A percentile compares a stretch with the other conserved stretches of the same genome.
These are phyloP conservation scores for Termitomyces sp. DNA, from an alignment of 1,284 basidiomycete species.

Conservation along the genomic window DNA sequence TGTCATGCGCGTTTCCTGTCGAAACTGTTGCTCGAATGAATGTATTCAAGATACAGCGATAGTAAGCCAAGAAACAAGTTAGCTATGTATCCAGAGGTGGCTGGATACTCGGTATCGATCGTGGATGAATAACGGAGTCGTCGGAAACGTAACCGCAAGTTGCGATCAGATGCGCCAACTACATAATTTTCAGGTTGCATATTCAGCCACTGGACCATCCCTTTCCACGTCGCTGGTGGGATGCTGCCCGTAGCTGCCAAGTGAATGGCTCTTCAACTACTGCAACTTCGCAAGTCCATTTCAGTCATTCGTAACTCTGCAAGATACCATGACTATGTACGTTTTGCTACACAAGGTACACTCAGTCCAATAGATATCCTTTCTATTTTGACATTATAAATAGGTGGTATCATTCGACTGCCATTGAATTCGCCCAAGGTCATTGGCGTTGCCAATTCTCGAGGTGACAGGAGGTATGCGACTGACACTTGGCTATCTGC, in stretches of 20 bases:
- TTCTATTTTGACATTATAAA: constrained; percentile 7
- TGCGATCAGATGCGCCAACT: neutral
- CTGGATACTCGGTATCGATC: neutral
- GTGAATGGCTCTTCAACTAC: constrained; percentile 30
- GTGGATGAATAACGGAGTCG: neutral
- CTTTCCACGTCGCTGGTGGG: constrained; percentile 13
- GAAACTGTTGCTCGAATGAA: neutral
- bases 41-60: neutral
- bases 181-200: neutral
- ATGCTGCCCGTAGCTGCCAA: constrained; percentile 19
- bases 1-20: constrained; percentile 1
- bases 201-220: neutral
- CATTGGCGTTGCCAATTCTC: constrained; percentile 70
- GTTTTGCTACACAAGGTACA: constrained; percentile 52
- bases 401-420: constrained; percentile 47
- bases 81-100: neutral
- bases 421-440: constrained; percentile 52
- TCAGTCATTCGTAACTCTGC: constrained; percentile 14
- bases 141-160: neutral
- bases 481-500: neutral
- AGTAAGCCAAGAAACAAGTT: neutral
- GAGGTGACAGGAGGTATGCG: constrained; percentile 65
- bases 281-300: constrained; percentile 19
- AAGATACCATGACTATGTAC: constrained; percentile 66
- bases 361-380: neutral